These are phyloP conservation scores for Mucor racemosus DNA, from an alignment of 371 early-diverging fungal species.

Conservation along the genomic window DNA sequence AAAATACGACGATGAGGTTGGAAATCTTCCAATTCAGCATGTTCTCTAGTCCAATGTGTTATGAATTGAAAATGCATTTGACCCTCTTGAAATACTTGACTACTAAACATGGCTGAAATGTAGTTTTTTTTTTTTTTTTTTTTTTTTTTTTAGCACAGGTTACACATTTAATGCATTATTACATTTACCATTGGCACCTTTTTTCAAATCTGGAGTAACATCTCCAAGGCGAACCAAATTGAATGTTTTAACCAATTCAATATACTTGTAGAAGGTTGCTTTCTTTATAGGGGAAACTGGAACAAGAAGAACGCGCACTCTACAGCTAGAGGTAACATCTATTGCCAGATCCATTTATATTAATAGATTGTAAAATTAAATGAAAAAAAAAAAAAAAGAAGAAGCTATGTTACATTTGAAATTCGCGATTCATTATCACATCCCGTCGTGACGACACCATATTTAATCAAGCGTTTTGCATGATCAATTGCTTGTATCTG, in stretches of 20 bases:
- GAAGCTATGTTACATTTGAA: too few relatives aligned
- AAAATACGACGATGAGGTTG: conserved; percentile 78
- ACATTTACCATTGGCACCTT: conserved; percentile 52
- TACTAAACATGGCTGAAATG: conserved; percentile 28
- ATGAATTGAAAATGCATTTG: conserved; percentile 79
- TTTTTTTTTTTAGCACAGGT: background rate
- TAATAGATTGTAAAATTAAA: too few relatives aligned
- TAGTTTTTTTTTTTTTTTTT: background rate
- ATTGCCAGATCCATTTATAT: conserved; percentile 49
- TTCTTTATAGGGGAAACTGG: conserved; percentile 78
- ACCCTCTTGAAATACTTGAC: conserved; percentile 65
- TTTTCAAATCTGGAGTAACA: conserved; percentile 64
- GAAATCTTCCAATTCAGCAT: conserved; percentile 74
- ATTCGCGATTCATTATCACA: too few relatives aligned
- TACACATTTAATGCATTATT: too few relatives aligned
- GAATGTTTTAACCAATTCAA: conserved; percentile 67
- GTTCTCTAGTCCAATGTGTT: conserved; percentile 70
- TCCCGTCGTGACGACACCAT: too few relatives aligned
- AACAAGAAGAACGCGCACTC: conserved; percentile 74
- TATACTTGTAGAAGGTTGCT: conserved; percentile 71
- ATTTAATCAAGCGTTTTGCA: too few relatives aligned
- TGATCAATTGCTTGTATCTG: too few relatives aligned
- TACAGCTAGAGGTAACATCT: conserved; percentile 64
- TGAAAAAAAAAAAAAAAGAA: too few relatives aligned
- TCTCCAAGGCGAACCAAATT: conserved; percentile 61